Base-by-base conservation (phyloP, 148 eudicot species). In the Limonium bicolor region DNA sequence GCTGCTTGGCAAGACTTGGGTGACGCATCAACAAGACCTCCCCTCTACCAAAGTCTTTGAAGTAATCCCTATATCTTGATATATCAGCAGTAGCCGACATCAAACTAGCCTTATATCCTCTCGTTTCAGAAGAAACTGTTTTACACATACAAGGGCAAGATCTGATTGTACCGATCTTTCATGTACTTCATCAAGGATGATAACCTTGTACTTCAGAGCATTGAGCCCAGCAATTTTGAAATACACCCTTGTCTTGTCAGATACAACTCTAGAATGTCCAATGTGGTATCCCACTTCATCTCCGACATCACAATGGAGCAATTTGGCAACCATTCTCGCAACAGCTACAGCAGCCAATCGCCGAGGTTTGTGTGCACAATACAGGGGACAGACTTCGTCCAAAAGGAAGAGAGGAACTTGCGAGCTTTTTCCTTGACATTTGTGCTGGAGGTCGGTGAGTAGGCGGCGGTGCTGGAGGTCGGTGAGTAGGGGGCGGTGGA, bases 61-160 rank as follows among this genome's bases (percentile, higher is more conserved):
- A 88, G 64, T 88, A 88, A 32, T 84, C 87, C 48, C 68, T 70
- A 49, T 88, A 88, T 68, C 82, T 74, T 23, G 87, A 41, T 55
- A 80, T 70, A 64, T 88, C 94, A 48, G 95, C 94, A 44, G 97
- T 88, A 12, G 97, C 97, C 34, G 97, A 88, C 97, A 84, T 88
- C 81, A 88, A 65, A 26, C 27, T 1, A 52, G 83, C 97, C 97
- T 80, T 51, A 88, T 55, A 64, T 75, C 77, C 6, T 63, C 72
- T 36, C 74, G 68, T 63, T 61, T 77, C 13, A 80, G 67, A 59
- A 88, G 65, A 68, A 77, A 77, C 60, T 88, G 97, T 69, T 88
- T 88, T 40, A 84, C 68, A 41, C 97, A 84, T 55, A 84, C 86
- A 61, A 88, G 93, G 57, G 80, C 92, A 66, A 88, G 92, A 70